Evolutionary conservation across 2,329 filamentous ascomycete species (phyloP), one percentile per base, ranked within the genome.

Genomic region (Pleurostoma richardsiae): DNA sequence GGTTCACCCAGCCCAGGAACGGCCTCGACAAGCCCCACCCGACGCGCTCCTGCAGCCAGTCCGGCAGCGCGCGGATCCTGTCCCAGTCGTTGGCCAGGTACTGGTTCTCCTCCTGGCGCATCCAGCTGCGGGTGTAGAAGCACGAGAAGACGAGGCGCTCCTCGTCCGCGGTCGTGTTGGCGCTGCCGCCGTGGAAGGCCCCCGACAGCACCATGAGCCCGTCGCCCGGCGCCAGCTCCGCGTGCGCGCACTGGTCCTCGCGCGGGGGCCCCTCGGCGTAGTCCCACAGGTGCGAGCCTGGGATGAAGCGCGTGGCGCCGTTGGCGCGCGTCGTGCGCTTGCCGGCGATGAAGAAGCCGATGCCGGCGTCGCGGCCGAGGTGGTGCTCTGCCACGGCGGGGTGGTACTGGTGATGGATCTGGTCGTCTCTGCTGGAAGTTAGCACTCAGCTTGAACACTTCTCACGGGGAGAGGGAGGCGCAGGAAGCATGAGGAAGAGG

Each of bases 231-330:
- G 52, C 39, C 6, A 58, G 46, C 50, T 58, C 56, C 6, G 56
- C 50, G 19, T 54, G 49, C 19, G 45, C 44, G n/a, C 48, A 42
- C 29, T 44, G 30, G 10, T 41, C 31, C 11, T 54, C 50, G 49
- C 52, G 40, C 1, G 58, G 58, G 31, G 56, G 55, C 6, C 49
- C 49, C 8, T 44, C 31, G n/a, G 50, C 50, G 33, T 36, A 36
- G 42, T 60, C 58, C 62, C 60, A 63, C 0, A 69, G 56, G 44
- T 69, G 66, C n/a, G 53, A 58, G 0, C 65, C 62, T 2, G 66
- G 66, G 30, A 69, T 59, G 47, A 67, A 58, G 4, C 62, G 52
- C 4, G 65, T 69, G 11, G 64, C 66, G 3, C 66, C 65, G 47
- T 68, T 68, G 11, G 53, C 42, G 4, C 48, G 50, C 1, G 62